Conservation (phyloP, 768 basidiomycete species). For the Leccinum variicolor region DNA sequence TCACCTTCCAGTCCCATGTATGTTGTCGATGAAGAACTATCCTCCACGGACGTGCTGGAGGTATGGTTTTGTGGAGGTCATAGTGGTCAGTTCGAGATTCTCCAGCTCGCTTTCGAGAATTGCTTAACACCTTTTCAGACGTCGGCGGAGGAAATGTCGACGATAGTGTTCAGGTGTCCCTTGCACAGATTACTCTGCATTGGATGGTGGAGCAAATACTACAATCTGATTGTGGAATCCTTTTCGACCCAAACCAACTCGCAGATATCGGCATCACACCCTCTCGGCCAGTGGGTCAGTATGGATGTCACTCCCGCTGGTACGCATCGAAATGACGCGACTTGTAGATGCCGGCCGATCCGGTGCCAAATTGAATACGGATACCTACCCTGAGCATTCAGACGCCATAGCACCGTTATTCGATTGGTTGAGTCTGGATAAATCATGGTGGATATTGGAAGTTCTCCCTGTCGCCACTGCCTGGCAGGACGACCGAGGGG, state of each 20-base stretch:
- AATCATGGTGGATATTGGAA: conserved; percentile 73
- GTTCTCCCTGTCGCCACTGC: conserved; percentile 50
- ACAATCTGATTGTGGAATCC: conserved; percentile 53
- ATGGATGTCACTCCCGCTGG: background rate
- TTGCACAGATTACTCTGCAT: conserved; percentile 61
- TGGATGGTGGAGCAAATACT: conserved; percentile 80
- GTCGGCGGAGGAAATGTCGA: conserved; percentile 63
- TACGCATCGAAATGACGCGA: background rate
- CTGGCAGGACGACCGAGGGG: conserved; percentile 54
- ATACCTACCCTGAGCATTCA: conserved; percentile 11
- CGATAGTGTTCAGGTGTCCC: conserved; percentile 38
- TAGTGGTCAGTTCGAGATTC: conserved; percentile 42
- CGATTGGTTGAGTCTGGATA: conserved; percentile 45
- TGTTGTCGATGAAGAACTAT: conserved; percentile 2
- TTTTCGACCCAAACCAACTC: conserved; percentile 52
- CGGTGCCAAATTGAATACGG: background rate
- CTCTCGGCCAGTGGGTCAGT: conserved; percentile 8
- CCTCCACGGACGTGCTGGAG: conserved; percentile 56
- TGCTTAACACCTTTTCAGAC: conserved; percentile 38
- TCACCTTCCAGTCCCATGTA: background rate
- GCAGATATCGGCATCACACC: conserved; percentile 37
- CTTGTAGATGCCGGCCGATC: background rate
- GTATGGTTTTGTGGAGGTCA: conserved; percentile 83
- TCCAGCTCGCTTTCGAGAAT: background rate
- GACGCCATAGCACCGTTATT: conserved; percentile 48